Conservation (phyloP, 805 yeast species). For the Wickerhamiella lipophila region DNA sequence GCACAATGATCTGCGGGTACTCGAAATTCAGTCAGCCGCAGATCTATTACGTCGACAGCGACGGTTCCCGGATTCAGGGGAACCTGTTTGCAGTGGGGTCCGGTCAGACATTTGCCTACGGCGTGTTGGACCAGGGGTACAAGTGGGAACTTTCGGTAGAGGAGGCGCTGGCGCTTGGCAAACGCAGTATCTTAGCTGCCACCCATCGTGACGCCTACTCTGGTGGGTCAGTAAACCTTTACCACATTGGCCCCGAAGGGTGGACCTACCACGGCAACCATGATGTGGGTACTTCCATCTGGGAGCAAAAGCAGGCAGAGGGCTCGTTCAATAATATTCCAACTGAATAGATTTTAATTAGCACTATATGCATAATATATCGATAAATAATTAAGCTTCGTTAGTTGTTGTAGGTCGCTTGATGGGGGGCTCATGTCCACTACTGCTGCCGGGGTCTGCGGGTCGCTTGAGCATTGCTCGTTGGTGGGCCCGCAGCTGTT, state of each 20-base stretch:
- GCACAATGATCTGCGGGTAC: conserved; percentile 97
- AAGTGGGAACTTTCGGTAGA: conserved; percentile 86
- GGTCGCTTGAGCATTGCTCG: conserved; percentile 22
- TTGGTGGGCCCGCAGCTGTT: conserved; percentile 27
- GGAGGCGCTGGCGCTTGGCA: conserved; percentile 87
- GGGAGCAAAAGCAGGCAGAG: conserved; percentile 82
- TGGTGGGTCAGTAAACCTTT: conserved; percentile 91
- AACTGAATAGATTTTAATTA: not conserved
- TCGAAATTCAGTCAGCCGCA: conserved; percentile 93
- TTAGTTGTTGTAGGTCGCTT: conserved; percentile 9
- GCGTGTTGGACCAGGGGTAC: conserved; percentile 88
- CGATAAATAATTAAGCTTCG: conserved; percentile 6
- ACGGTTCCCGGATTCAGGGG: conserved; percentile 90
- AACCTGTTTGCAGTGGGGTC: conserved; percentile 96
- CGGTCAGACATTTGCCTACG: conserved; percentile 98
- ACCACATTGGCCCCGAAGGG: conserved; percentile 84
- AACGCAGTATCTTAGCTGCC: conserved; percentile 92
- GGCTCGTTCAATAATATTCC: conserved; percentile 73
- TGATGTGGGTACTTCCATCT: conserved; percentile 80
- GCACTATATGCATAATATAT: not conserved
- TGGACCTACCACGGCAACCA: conserved; percentile 95
- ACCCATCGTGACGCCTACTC: conserved; percentile 97
- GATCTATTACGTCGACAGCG: conserved; percentile 90
- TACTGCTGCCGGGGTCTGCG: not conserved
- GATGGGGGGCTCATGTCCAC: not conserved